These are phyloP conservation scores for Zygosaccharomyces siamensis DNA, from an alignment of 805 yeast species.

Conservation along the genomic window DNA sequence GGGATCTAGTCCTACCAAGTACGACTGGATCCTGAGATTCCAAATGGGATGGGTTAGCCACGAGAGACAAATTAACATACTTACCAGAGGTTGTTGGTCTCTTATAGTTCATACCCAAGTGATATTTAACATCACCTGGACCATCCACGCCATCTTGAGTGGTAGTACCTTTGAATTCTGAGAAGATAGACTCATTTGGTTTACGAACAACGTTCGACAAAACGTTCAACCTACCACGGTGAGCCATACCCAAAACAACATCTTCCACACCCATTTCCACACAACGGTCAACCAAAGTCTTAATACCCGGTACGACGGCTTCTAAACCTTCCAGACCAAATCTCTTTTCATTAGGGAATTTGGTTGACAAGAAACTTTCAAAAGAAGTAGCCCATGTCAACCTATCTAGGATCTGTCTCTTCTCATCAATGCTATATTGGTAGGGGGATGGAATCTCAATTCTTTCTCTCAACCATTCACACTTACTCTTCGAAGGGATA, in stretches of 20 bases:
- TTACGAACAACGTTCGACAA: slow-evolving; percentile 97
- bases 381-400: slow-evolving; percentile 94
- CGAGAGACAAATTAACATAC: slow-evolving; percentile 89
- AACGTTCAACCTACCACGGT: slow-evolving; percentile 98
- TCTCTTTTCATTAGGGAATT: slow-evolving; percentile 97
- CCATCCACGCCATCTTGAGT: slow-evolving; percentile 77
- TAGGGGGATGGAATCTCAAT: slow-evolving; percentile 87
- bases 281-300: slow-evolving; percentile 88
- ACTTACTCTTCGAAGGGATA: slow-evolving; percentile 89
- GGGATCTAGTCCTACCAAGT: slow-evolving; percentile 94
- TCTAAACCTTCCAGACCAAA: slow-evolving; percentile 99
- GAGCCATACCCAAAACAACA: slow-evolving; percentile 98
- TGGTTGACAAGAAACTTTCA: slow-evolving; percentile 86
- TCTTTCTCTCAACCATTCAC: slow-evolving; percentile 98
- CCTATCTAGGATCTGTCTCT: slow-evolving; percentile 93
- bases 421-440: slow-evolving; percentile 79
- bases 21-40: slow-evolving; percentile 99
- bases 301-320: slow-evolving; percentile 93
- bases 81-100: slow-evolving; percentile 99
- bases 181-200: slow-evolving; percentile 95
- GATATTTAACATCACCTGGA: slow-evolving; percentile 98
- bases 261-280: slow-evolving; percentile 93
- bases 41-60: slow-evolving; percentile 98
- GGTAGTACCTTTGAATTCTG: slow-evolving; percentile 90
- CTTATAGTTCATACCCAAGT: slow-evolving; percentile 97